Conservation (phyloP, 176 grass and related monocot species). For the Chloris gayana region DNA sequence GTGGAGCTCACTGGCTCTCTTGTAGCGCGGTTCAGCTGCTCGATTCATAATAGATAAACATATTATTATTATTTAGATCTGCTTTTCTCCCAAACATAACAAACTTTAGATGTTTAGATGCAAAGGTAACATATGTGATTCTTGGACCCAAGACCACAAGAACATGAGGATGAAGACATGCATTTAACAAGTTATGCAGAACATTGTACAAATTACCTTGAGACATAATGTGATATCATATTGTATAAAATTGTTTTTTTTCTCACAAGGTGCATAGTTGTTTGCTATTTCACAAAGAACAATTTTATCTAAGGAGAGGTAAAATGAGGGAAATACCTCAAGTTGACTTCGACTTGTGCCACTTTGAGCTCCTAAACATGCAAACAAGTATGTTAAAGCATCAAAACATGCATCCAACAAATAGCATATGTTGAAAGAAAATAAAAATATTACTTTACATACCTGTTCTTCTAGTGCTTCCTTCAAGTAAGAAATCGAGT, state of each 20-base stretch:
- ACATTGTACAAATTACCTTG: too few relatives aligned
- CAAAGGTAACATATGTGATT: conserved; percentile 3
- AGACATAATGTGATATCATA: conserved; percentile 1
- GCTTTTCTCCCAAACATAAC: not conserved
- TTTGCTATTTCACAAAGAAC: not conserved
- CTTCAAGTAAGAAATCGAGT: conserved; percentile 59
- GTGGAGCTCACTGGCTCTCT: conserved; percentile 55
- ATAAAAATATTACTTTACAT: conserved; percentile 29
- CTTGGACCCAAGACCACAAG: not conserved
- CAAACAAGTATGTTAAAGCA: conserved; percentile 29
- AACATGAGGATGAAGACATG: conserved; percentile 16
- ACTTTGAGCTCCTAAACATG: conserved; percentile 75
- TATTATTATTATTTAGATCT: conserved; percentile 25
- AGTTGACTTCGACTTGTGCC: conserved; percentile 63
- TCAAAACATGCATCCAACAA: conserved; percentile 22
- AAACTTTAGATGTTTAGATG: conserved; percentile 4
- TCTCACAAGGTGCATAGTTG: not conserved
- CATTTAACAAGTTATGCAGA: too few relatives aligned
- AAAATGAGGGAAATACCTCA: conserved; percentile 59
- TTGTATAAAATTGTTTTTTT: not conserved
- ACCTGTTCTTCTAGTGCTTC: conserved; percentile 89
- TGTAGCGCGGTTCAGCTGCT: conserved; percentile 61
- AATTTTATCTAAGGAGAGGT: not conserved
- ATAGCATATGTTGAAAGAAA: conserved; percentile 16
- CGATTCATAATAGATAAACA: conserved; percentile 42